These are phyloP conservation scores for Tanacetum coccineum DNA, from an alignment of 129 eudicot genomes.

Conservation along the genomic window DNA sequence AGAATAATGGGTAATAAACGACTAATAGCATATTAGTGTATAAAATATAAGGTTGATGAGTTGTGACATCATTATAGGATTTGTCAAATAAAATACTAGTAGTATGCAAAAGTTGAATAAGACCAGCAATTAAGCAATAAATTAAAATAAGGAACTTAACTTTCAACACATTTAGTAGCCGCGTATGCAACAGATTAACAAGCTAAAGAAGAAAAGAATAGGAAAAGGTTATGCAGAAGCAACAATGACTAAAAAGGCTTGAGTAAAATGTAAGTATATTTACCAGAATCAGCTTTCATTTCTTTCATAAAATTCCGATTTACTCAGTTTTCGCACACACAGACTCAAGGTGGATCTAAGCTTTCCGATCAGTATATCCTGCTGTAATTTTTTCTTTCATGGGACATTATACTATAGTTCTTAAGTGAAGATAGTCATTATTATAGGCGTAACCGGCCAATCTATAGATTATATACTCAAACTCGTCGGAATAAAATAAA, in stretches of 20 bases:
- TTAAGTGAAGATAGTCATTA: too few relatives aligned
- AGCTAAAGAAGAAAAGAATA: conserved; percentile 5
- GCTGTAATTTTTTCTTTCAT: too few relatives aligned
- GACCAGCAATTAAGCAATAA: conserved; percentile 17
- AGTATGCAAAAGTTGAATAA: conserved; percentile 19
- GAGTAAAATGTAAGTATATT: too few relatives aligned
- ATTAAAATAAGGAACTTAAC: conserved; percentile 17
- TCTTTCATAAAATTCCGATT: too few relatives aligned
- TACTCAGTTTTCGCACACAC: too few relatives aligned
- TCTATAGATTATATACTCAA: too few relatives aligned
- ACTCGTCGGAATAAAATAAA: too few relatives aligned
- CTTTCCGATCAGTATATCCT: too few relatives aligned
- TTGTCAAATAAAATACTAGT: conserved; percentile 5
- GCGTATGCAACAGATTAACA: not conserved
- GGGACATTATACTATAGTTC: too few relatives aligned
- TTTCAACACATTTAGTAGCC: conserved; percentile 5
- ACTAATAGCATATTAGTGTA: conserved; percentile 3
- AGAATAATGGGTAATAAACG: conserved; percentile 8
- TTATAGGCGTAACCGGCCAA: too few relatives aligned
- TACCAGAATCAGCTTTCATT: too few relatives aligned
- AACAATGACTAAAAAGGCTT: not conserved
- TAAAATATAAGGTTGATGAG: conserved; percentile 13
- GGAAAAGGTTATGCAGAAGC: not conserved
- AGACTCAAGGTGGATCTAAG: too few relatives aligned
- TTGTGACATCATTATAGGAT: conserved; percentile 9